These are phyloP conservation scores for Cotoneaster glaucophyllus DNA, from an alignment of 306 rosid species.

Conservation along the genomic window DNA sequence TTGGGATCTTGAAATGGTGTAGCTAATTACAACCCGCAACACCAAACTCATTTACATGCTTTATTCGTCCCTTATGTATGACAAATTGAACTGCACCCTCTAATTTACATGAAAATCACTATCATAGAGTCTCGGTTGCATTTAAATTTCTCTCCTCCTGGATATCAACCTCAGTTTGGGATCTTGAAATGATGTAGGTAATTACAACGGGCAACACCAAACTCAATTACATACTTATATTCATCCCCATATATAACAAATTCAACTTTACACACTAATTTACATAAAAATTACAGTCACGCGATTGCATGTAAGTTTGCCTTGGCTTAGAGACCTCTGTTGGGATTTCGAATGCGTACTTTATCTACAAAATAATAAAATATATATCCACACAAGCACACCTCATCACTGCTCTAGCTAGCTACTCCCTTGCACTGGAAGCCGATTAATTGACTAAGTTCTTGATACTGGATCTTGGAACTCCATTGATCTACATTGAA, in stretches of 20 bases:
- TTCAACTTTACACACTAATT: not conserved
- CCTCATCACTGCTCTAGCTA: not conserved
- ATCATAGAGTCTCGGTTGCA: not conserved
- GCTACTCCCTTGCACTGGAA: not conserved
- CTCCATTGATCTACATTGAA: slow-evolving; percentile 34
- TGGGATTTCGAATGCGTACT: not conserved
- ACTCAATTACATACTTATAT: slow-evolving; percentile 2
- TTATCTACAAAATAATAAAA: not conserved
- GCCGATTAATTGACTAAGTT: slow-evolving; percentile 9
- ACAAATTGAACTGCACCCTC: not conserved
- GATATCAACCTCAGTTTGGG: not conserved
- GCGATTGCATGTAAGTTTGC: not conserved
- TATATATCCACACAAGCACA: not conserved
- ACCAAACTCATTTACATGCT: slow-evolving; percentile 8
- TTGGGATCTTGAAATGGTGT: not conserved
- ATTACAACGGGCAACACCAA: not conserved
- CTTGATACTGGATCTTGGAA: slow-evolving; percentile 11
- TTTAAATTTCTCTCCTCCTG: too few species aligned
- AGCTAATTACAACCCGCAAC: not conserved
- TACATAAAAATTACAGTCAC: not conserved
- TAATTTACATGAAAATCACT: slow-evolving; percentile 4
- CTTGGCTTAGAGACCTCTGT: not conserved
- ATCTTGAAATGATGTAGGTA: not conserved
- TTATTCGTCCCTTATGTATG: not conserved
- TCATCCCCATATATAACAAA: not conserved